Evolutionary conservation across 2,329 filamentous ascomycete genomes (phyloP), one percentile per base, ranked within the genome.

Genomic region (Sordariomycetes sp.): DNA sequence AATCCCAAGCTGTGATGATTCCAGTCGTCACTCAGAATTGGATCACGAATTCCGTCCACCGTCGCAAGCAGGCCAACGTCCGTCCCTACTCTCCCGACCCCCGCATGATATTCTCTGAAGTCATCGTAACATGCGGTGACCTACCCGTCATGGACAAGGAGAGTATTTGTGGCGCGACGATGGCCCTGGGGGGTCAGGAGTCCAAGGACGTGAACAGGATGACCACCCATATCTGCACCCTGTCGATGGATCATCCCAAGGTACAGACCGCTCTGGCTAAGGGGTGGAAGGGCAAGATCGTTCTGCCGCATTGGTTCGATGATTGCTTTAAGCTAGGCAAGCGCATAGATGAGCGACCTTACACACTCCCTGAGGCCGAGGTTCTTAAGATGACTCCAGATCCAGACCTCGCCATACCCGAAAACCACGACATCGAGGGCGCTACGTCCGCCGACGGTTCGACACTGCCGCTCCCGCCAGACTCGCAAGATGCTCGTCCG

Each of bases 251-350:
- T 21, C 75, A 88, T 36, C 72, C 78, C 3, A 86, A 87, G 53
- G 83, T 81, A 41, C 51, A 70, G 40, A 53, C 75, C 35, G 82
- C 80, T 1, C 43, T 66, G 28, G 63, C 70, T 8, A 93, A 80
- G 55, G 72, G 71, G 3, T 65, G 85, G 35, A 77, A 76, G 35
- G 77, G 77, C 56, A 88, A 86, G 57, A 82, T 95, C 39, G 85
- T 98, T 14, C 67, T 98, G 34, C 92, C 92, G 24, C 92, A 96
- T 53, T 96, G 92, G 86, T 95, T 98, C 51, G 90, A 96, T 47
- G 90, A 95, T 54, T 98, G 92, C 58, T 74, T 98, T 45, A 92
- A 85, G 57, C 75, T 98, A 19, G 88, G 90, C 32, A 88, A 86
- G 57, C 79, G 85, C 39, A 95, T 98, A 46, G 82, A 86, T 46